These are phyloP conservation scores for Daldinia eschscholtzii DNA, from an alignment of 2,329 filamentous ascomycete genomes.

Conservation along the genomic window DNA sequence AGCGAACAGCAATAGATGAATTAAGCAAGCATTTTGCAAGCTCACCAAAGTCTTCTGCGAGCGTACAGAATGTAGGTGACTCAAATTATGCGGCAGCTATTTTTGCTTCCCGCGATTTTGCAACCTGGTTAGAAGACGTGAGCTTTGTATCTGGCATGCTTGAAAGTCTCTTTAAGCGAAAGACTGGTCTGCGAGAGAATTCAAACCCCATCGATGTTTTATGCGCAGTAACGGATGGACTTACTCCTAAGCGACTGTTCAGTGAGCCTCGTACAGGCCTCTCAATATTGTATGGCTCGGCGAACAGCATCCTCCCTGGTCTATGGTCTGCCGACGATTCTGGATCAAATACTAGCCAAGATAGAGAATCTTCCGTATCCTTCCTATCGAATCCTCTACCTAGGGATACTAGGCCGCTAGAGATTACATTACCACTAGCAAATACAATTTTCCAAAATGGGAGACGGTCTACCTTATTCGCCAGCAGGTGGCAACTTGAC, in stretches of 20 bases:
- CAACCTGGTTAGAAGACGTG: constrained; percentile 62
- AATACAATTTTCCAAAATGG: constrained; percentile 84
- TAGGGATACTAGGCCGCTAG: constrained; percentile 44
- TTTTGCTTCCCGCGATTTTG: constrained; percentile 63
- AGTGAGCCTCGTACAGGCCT: constrained; percentile 58
- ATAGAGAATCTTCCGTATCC: constrained; percentile 58
- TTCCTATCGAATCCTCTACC: constrained; percentile 55
- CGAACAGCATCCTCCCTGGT: constrained; percentile 58
- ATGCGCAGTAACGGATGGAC: constrained; percentile 68
- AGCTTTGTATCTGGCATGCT: constrained; percentile 57
- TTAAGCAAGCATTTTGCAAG: constrained; percentile 27
- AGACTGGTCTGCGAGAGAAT: background rate
- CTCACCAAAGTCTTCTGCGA: constrained; percentile 13
- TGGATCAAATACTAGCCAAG: constrained; percentile 48
- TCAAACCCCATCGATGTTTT: constrained; percentile 60
- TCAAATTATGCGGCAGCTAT: constrained; percentile 60
- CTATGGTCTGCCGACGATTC: constrained; percentile 57
- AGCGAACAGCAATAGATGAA: constrained; percentile 30
- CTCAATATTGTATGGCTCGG: constrained; percentile 63
- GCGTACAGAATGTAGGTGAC: background rate
- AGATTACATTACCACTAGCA: constrained; percentile 73
- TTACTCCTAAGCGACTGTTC: constrained; percentile 56
- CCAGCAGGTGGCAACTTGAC: constrained; percentile 56
- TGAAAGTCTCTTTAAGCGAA: constrained; percentile 39
- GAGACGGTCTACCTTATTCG: constrained; percentile 68